Percentiles rank a stretch among this genome's conserved stretches.
These are phyloP conservation scores for Euptelea pleiosperma DNA, from an alignment of 164 flowering plant species.

Conservation along the genomic window DNA sequence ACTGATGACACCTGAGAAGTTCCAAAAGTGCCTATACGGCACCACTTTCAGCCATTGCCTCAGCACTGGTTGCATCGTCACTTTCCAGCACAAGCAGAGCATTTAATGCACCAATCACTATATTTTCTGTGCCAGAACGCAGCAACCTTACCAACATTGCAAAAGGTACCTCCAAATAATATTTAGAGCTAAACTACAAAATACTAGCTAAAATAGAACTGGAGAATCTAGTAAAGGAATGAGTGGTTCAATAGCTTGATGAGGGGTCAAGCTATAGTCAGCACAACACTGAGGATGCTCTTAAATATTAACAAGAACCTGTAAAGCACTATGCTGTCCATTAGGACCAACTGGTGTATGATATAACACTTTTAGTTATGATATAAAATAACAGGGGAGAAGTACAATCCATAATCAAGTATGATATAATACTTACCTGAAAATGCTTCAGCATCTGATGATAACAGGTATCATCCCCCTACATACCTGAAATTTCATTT, in stretches of 20 bases:
- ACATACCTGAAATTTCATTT: not conserved
- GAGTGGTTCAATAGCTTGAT: slow-evolving; percentile 82
- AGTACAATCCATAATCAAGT: too few relatives aligned
- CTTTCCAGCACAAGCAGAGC: slow-evolving; percentile 92
- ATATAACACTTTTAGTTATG: too few relatives aligned
- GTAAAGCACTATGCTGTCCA: slow-evolving; percentile 92
- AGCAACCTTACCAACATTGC: slow-evolving; percentile 92
- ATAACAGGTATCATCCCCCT: slow-evolving; percentile 43
- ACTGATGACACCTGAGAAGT: slow-evolving; percentile 35
- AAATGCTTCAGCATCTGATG: slow-evolving; percentile 43
- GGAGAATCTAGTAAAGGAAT: slow-evolving; percentile 86
- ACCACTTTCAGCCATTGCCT: slow-evolving; percentile 90
- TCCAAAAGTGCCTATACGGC: slow-evolving; percentile 34
- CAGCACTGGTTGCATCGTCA: slow-evolving; percentile 94
- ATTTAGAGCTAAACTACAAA: slow-evolving; percentile 91
- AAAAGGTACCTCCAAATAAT: slow-evolving; percentile 91
- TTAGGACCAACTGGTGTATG: slow-evolving; percentile 83
- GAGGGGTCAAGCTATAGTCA: slow-evolving; percentile 61
- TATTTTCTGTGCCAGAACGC: slow-evolving; percentile 80
- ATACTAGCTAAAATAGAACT: slow-evolving; percentile 66
- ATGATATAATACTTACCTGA: too few relatives aligned
- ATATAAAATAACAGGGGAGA: too few relatives aligned
- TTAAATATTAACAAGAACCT: slow-evolving; percentile 89
- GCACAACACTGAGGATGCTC: slow-evolving; percentile 92
- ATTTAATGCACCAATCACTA: slow-evolving; percentile 82